Evolutionary conservation across 1,284 basidiomycete genomes (phyloP), one percentile per base, ranked within the genome.

Genomic region (Tylopilus sp.): DNA sequence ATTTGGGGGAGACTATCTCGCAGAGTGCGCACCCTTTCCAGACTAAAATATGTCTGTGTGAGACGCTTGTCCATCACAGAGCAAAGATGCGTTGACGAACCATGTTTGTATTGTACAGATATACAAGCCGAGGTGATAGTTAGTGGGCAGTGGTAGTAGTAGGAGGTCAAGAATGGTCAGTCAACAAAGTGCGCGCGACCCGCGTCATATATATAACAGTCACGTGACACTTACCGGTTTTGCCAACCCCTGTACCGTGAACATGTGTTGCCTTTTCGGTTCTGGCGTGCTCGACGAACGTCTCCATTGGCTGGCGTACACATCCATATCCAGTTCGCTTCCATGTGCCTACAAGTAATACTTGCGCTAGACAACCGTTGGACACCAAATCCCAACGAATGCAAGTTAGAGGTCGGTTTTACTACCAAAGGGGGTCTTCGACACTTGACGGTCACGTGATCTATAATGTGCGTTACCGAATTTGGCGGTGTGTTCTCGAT

Each of bases 11-110:
- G 41, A 20, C 36, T 48, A 43, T 56, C 44, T 50, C 38, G 21
- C 37, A 49, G 28, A 26, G 20, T 30, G 44, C 61, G 31, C 43
- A 78, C 76, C 76, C 64, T 78, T 78, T 62, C 76, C 76, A 65
- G 73, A 75, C 76, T 78, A 47, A 20, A 50, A 55, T 26, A 43
- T 26, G 12, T 1, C n/a, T 1, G 24, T 45, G 20, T 61, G 31
- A 65, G 51, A 51, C 8, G 6, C 3, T 42, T 29, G 3, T 24
- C 46, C 20, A 57, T 40, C 51, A 45, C 30, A 37, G 9, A n/a
- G 28, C 18, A 20, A 24, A 38, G 29, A 15, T 40, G 0, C 14
- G 17, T 31, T 7, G 17, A 65, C 75, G 29, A 52, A 76, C 75
- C 76, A 77, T 59, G 48, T 68, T 50, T 58, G 31, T 55, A 45